Evolutionary conservation across 805 yeast genomes (phyloP), one percentile per base, ranked within the genome.

Genomic region (Helenozyma rhizophorensis): DNA sequence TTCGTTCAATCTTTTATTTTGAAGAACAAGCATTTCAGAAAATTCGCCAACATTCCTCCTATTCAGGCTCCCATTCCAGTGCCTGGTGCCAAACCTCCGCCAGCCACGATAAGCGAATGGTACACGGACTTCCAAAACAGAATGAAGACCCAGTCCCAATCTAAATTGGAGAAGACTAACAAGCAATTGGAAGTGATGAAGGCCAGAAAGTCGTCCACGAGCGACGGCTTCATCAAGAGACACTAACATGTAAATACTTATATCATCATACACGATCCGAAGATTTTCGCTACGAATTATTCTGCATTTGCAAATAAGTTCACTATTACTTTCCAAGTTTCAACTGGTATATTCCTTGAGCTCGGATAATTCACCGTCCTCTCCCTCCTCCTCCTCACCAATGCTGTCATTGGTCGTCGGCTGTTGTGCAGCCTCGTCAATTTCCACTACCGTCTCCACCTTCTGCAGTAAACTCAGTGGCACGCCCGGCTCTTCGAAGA

Each of bases 1-100:
- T 73, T 84, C 30, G 28, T 75, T 13, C 97, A 90, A 65, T 76
- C 90, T 9, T 53, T 74, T 31, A 48, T 83, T 15, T 68, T 93
- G 49, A 78, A 82, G 56, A 72, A 68, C 40, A 60, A 71, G 33
- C 45, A 58, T 34, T 74, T 84, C 50, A 75, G 97, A 61, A 65
- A 63, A 25, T 38, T 62, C 33, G 58, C 76, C 19, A 74, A 76
- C 9, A 65, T 84, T 47, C 76, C 87, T 2, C 80, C 80, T 10
- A 68, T 83, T 43, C 76, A 75, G 25, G 70, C 75, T 25, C 72
- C 82, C 14, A 72, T 74, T 19, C 53, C 55, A 4, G 45, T 45
- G n/a, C 51, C 54, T 2, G 57, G 54, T 6, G 43, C 54, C 16
- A 48, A 43, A 23, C 53, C 54, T 9, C 53, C 53, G 2, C 60